phyloP scores from a whole-genome alignment of 441 rosid genomes.

The Isatis lusitanica region DNA sequence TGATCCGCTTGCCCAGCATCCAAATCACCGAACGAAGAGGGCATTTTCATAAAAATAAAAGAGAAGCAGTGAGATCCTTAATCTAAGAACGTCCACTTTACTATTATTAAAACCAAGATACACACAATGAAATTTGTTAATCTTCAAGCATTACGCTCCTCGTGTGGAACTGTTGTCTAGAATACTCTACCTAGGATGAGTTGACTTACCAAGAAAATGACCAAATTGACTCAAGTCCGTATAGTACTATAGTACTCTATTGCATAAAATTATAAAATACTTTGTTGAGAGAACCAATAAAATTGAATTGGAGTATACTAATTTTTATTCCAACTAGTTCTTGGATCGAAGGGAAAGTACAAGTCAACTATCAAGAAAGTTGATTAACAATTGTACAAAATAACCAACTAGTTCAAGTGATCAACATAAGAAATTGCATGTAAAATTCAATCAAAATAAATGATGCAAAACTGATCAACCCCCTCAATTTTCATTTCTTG shows the following conservation, averaged over 20 bases:
- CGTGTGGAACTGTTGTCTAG: not conserved
- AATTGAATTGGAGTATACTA: not conserved
- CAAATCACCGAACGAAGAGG: too few relatives aligned
- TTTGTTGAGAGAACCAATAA: not conserved
- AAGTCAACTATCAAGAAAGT: constrained; percentile 14
- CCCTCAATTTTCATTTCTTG: constrained; percentile 11
- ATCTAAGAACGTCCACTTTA: not conserved
- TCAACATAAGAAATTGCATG: constrained; percentile 12
- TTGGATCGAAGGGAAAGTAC: constrained; percentile 24
- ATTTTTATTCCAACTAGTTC: constrained; percentile 24
- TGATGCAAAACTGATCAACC: not conserved
- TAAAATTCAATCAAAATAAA: not conserved
- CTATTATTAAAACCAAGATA: not conserved
- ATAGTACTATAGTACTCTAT: constrained; percentile 26
- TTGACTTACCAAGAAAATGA: constrained; percentile 26
- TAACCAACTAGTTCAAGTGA: constrained; percentile 24
- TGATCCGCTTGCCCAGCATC: too few relatives aligned
- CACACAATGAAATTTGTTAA: not conserved
- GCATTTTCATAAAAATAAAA: not conserved
- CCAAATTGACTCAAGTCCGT: constrained; percentile 19
- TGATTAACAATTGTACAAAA: not conserved
- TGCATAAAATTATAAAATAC: constrained; percentile 1
- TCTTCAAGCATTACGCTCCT: not conserved
- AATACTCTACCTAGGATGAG: not conserved
- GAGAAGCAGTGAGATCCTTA: not conserved